Evolutionary conservation across 2,329 filamentous ascomycete species (phyloP), one percentile per base, ranked within the genome.

Genomic region (Endoconidiophora laricicola): DNA sequence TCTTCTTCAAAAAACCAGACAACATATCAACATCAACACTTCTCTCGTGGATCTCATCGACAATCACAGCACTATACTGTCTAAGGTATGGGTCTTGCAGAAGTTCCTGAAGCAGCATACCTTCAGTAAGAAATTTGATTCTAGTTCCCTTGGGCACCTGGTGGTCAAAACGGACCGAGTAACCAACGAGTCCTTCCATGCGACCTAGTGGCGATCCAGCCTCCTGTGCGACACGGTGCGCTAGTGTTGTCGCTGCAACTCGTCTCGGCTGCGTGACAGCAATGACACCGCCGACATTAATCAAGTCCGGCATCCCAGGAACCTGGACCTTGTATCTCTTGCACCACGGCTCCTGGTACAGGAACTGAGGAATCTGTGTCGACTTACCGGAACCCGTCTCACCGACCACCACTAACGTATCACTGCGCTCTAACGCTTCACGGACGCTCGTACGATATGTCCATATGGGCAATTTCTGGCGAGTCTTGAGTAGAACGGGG

Each of bases 351-450:
- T 95, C 84, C 23, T 69, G 64, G 43, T 82, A 76, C 6, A 98
- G 68, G 55, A 94, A 95, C 60, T 96, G 91, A 0, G 91, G 90
- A 0, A 95, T 81, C 64, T 98, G 91, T 0, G 91, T 98, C 68
- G 85, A 93, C 66, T 98, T 98, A 61, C 91, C 91, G 12, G 86
- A 94, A 62, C 91, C 91, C 0, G 91, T 98, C 63, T 96, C 90
- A 67, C 90, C 90, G 2, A 91, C 82, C 12, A 98, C 68, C 0
- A 98, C 72, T 47, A 98, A 74, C 1, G 94, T 77, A 58, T 93
- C 77, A 54, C 77, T 79, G 4, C 60, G 58, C 10, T 69, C 68
- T 5, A 94, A 66, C 2, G 75, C 69, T 14, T 69, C 60, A 36
- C 78, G 77, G 46, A 95, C 93, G 23, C 81, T 73, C 33, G 79